A percentile compares a stretch with the other conserved stretches of the same genome.
These are phyloP conservation scores for Tephrocybe rancida DNA, from an alignment of 768 basidiomycete genomes.

Conservation along the genomic window DNA sequence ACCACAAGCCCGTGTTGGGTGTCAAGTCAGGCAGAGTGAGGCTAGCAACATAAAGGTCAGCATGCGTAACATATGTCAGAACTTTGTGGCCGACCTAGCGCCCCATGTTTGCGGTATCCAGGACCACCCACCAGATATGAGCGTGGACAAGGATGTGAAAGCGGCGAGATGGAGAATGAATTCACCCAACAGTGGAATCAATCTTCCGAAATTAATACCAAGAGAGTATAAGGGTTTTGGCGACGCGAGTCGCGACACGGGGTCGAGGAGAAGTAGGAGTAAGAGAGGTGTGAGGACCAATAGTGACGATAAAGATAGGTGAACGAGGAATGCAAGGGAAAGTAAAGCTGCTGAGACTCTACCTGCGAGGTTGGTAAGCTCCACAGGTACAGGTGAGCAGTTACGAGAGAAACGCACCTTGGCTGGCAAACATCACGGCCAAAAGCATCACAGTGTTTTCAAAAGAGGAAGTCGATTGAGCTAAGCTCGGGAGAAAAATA, in stretches of 20 bases:
- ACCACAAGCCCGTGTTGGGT: conserved; percentile 94
- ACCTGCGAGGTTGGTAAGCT: conserved; percentile 42
- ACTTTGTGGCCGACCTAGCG: conserved; percentile 57
- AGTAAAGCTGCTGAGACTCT: conserved; percentile 59
- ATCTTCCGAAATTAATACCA: conserved; percentile 26
- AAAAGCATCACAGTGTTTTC: conserved; percentile 76
- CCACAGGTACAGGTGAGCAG: background rate
- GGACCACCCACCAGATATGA: conserved; percentile 59
- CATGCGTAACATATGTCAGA: background rate
- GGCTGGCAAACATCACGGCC: conserved; percentile 68
- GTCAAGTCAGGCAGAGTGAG: conserved; percentile 85
- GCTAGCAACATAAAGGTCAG: conserved; percentile 41
- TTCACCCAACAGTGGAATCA: conserved; percentile 44
- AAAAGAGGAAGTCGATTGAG: conserved; percentile 79
- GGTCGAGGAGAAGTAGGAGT: conserved; percentile 62
- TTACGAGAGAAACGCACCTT: conserved; percentile 44
- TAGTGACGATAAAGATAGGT: conserved; percentile 71
- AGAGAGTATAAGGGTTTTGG: conserved; percentile 45
- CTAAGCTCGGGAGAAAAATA: conserved; percentile 74
- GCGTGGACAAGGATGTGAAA: conserved; percentile 52
- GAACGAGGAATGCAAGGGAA: conserved; percentile 69
- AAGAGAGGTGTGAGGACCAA: conserved; percentile 69
- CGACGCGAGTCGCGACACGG: conserved; percentile 69
- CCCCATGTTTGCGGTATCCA: conserved; percentile 89
- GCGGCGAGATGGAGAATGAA: conserved; percentile 51